Evolutionary conservation across 371 early-diverging fungal species (phyloP), one percentile per base, ranked within the genome.

Genomic region (Zancudomyces culisetae): DNA sequence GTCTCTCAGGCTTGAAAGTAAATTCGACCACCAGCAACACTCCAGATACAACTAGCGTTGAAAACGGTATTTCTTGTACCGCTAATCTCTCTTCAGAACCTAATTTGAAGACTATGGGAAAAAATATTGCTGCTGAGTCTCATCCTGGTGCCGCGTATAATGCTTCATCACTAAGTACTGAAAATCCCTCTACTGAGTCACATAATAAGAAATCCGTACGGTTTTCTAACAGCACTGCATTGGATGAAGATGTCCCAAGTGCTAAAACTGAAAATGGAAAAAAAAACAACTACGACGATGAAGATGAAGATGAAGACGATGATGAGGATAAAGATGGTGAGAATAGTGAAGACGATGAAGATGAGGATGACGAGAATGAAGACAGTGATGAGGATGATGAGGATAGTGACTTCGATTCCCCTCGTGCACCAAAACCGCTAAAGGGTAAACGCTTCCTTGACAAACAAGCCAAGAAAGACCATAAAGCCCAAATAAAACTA

Each of bases 401-500:
- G n/a, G 24, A 51, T 58, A 49, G 53, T 50, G 62, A 61, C 58
- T 67, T 64, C 12, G 68, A 65, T 1, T 54, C 56, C 12, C n/a
- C n/a, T n/a, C 55, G 55, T 35, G 35, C 6, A 15, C 53, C 52
- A 15, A 56, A 46, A 40, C 64, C 59, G 29, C 68, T 72, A 1
- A 61, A 64, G 51, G 81, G 83, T 43, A 86, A 81, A 55, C 75
- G 83, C 61, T 73, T 81, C 56, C 87, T 88, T 57, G 88, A 84
- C 57, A 84, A 83, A 64, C 85, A 91, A 4, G 76, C 77, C 3
- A 92, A 90, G 65, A 88, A 81, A 56, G 77, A 79, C 55, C 79
- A 87, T 53, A 91, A 96, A 59, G 72, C 77, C 49, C 77, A 75
- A 22, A 77, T 77, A 28, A 96, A 92, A 66, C 91, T 90, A 52